Conservation (phyloP, 2,329 filamentous ascomycete genomes). For the Thielaviopsis euricoi region DNA sequence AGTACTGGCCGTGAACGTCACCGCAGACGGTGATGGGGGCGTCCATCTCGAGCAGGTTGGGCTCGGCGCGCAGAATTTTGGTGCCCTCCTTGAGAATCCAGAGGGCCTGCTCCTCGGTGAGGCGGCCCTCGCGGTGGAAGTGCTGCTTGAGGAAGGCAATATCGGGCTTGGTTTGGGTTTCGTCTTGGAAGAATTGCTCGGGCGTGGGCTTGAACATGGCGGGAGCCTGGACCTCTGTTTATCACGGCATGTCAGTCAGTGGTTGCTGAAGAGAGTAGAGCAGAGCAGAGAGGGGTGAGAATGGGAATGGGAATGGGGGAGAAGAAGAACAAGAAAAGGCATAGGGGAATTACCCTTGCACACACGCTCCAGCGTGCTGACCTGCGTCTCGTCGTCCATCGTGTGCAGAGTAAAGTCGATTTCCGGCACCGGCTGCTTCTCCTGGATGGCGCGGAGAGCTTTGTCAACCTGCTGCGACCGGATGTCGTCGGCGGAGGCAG, state of each 20-base stretch:
- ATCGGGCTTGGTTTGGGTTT: constrained; percentile 75
- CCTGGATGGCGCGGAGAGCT: constrained; percentile 76
- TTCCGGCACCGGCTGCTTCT: constrained; percentile 91
- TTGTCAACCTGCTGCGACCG: constrained; percentile 60
- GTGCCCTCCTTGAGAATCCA: constrained; percentile 86
- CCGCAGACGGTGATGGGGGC: constrained; percentile 97
- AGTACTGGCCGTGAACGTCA: constrained; percentile 97
- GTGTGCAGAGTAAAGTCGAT: constrained; percentile 98
- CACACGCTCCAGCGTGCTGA: constrained; percentile 88
- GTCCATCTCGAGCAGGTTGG: constrained; percentile 97
- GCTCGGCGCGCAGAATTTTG: constrained; percentile 74
- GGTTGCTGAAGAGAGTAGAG: too few species aligned
- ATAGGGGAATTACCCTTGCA: constrained; percentile 68
- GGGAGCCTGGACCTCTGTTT: constrained; percentile 79
- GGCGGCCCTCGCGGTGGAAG: constrained; percentile 89
- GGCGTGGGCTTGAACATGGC: constrained; percentile 85
- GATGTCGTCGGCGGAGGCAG: constrained; percentile 25
- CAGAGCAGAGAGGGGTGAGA: too few species aligned
- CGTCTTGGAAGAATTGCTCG: constrained; percentile 84
- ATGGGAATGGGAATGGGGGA: too few species aligned
- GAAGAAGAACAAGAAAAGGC: neutral
- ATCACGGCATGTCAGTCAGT: too few species aligned
- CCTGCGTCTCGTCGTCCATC: constrained; percentile 93
- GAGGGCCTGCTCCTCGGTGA: constrained; percentile 93
- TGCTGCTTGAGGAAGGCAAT: constrained; percentile 94